Base-by-base conservation (phyloP, 768 basidiomycete genomes). In the Auricularia sp. region DNA sequence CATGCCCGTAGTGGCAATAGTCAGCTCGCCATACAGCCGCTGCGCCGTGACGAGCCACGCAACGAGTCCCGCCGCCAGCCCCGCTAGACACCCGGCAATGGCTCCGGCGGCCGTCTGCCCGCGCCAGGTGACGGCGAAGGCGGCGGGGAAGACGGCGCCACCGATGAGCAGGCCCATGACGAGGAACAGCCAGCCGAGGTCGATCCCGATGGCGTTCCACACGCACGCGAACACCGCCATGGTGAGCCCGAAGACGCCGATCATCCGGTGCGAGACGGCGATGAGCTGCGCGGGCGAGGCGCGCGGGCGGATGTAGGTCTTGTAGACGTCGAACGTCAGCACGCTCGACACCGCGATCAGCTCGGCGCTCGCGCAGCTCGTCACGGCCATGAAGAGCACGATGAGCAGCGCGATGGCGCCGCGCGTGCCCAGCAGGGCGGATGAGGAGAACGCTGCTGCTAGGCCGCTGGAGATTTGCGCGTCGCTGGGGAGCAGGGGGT, bases 341-440 rank as follows among this genome's bases (percentile, higher is more conserved):
- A 66, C 34, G 21, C 75, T 76, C 1, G 77, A 77, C 14, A 77
- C 80, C 3, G 78, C 80, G 44, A 81, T 80, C 34, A 81, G 73
- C 67, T 82, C 80, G 10, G 80, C 74, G 68, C 78, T 78, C 16
- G 78, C 75, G 6, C 81, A 78, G 39, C 77, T 77, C 3, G 80
- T 82, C n/a, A 81, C 81, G 13, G 80, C 80, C 80, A 80, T 81
- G 66, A 81, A 81, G 21, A 80, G 76, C 2, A 81, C 79, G 16
- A 82, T 71, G 0, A 82, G 69, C 35, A 82, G 69, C 1, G 80
- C 78, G n/a, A n/a, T n/a, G n/a, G n/a, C n/a, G n/a, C n/a, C n/a
- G n/a, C 2, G 78, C 81, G 77, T 79, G 6, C 80, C 81, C 73
- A 81, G 77, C 14, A 82, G 74, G 1, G 79, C 79, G 6, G 73